These are phyloP conservation scores for Tricholoma furcatifolium DNA, from an alignment of 768 basidiomycete species.

Conservation along the genomic window DNA sequence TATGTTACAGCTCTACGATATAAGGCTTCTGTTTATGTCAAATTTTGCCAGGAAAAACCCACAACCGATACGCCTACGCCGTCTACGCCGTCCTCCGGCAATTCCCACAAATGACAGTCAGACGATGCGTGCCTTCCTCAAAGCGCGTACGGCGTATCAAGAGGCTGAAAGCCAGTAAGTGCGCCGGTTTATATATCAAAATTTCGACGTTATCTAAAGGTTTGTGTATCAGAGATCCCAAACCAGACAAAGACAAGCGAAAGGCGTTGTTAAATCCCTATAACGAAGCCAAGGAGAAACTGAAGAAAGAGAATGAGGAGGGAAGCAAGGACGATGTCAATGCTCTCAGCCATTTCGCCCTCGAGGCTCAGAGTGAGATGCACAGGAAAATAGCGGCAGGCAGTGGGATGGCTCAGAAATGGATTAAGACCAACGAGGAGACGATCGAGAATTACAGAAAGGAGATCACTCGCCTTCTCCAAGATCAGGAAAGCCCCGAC, in stretches of 20 bases:
- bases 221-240: not conserved
- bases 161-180: not conserved
- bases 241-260: not conserved
- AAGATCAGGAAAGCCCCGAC: too few species aligned
- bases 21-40: not conserved
- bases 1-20: not conserved
- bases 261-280: not conserved
- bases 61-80: not conserved
- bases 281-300: not conserved
- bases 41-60: not conserved
- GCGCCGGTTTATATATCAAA: not conserved
- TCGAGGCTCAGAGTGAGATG: not conserved
- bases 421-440: too few species aligned
- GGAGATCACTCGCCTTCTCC: too few species aligned
- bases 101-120: too few species aligned
- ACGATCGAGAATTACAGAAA: too few species aligned
- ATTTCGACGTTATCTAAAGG: not conserved
- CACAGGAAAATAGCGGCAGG: not conserved
- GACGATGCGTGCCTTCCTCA: not conserved
- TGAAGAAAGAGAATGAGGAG: not conserved
- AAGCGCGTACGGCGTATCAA: not conserved
- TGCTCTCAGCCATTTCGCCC: not conserved
- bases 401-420: too few species aligned
- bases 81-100: too few species aligned
- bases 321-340: not conserved